Percentiles rank a stretch among this genome's conserved stretches.
These are phyloP conservation scores for Xanthoceras sorbifolium DNA, from an alignment of 345 rosid species.

Conservation along the genomic window DNA sequence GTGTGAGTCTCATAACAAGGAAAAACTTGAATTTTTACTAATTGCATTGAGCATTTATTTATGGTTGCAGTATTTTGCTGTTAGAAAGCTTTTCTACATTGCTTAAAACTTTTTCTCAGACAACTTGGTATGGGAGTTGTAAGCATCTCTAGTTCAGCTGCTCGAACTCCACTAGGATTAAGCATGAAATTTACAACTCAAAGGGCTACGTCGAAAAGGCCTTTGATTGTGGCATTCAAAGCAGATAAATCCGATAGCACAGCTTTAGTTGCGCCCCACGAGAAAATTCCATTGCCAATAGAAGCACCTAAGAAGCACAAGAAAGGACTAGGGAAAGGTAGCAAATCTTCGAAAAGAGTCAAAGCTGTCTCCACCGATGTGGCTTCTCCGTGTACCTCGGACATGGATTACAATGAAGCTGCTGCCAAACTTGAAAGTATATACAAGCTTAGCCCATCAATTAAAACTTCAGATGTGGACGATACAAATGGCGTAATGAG, in stretches of 20 bases:
- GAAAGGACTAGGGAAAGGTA: slow-evolving; percentile 47
- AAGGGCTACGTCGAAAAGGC: slow-evolving; percentile 43
- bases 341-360: slow-evolving; percentile 33
- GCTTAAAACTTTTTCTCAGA: neutral
- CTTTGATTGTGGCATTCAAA: slow-evolving; percentile 71
- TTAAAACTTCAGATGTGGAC: slow-evolving; percentile 38
- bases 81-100: slow-evolving; percentile 2
- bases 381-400: slow-evolving; percentile 41
- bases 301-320: slow-evolving; percentile 44
- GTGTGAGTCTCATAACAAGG: neutral
- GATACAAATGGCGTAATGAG: slow-evolving; percentile 27
- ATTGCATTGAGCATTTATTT: neutral
- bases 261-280: slow-evolving; percentile 47
- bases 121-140: slow-evolving; percentile 82
- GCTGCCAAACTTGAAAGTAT: slow-evolving; percentile 87
- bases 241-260: slow-evolving; percentile 52
- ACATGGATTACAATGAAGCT: slow-evolving; percentile 82
- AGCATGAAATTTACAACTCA: slow-evolving; percentile 42
- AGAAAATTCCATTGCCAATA: slow-evolving; percentile 47
- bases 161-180: slow-evolving; percentile 66
- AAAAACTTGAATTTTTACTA: slow-evolving; percentile 15
- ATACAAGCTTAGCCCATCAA: slow-evolving; percentile 71
- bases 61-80: slow-evolving; percentile 28
- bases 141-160: slow-evolving; percentile 78
- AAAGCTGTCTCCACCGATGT: slow-evolving; percentile 34